phyloP scores from a whole-genome alignment of 495 filamentous ascomycete genomes.

The Tuber microsphaerosporum region DNA sequence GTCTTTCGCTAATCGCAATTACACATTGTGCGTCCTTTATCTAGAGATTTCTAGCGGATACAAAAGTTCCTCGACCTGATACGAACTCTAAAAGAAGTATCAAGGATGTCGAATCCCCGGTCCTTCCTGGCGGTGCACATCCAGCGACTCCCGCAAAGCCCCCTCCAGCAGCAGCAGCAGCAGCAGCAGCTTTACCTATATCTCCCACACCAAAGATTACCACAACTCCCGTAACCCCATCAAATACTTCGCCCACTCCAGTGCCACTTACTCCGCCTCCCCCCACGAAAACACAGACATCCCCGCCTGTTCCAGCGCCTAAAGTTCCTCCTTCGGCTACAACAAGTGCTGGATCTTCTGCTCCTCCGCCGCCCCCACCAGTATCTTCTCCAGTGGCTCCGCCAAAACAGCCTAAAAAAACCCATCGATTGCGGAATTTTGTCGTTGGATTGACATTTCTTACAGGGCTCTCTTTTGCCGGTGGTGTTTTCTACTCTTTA shows the following conservation, averaged over 20 bases:
- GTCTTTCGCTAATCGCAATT: conserved; percentile 10
- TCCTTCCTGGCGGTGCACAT: conserved; percentile 53
- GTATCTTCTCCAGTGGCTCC: conserved; percentile 48
- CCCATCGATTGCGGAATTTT: conserved; percentile 66
- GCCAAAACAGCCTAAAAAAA: conserved; percentile 51
- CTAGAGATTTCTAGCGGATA: conserved; percentile 35
- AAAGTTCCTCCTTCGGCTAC: conserved; percentile 44
- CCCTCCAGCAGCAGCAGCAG: conserved; percentile 40
- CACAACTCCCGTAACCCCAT: conserved; percentile 46
- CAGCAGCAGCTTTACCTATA: conserved; percentile 35
- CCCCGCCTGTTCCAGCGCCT: conserved; percentile 42
- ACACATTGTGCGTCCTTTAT: conserved; percentile 10
- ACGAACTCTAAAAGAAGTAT: conserved; percentile 42
- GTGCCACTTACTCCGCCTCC: conserved; percentile 54
- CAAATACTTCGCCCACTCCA: conserved; percentile 53
- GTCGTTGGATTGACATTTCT: conserved; percentile 65
- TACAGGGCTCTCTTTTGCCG: conserved; percentile 68
- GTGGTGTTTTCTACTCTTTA: conserved; percentile 82
- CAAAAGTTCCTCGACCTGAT: conserved; percentile 20
- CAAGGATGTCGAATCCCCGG: conserved; percentile 48
- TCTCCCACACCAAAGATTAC: conserved; percentile 23
- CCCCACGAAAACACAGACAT: conserved; percentile 46
- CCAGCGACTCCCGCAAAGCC: conserved; percentile 48
- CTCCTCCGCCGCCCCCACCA: conserved; percentile 42
- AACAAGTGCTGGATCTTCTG: conserved; percentile 1